Evolutionary conservation across 805 yeast species (phyloP), one percentile per base, ranked within the genome.

Genomic region (Myxozyma neotropica): DNA sequence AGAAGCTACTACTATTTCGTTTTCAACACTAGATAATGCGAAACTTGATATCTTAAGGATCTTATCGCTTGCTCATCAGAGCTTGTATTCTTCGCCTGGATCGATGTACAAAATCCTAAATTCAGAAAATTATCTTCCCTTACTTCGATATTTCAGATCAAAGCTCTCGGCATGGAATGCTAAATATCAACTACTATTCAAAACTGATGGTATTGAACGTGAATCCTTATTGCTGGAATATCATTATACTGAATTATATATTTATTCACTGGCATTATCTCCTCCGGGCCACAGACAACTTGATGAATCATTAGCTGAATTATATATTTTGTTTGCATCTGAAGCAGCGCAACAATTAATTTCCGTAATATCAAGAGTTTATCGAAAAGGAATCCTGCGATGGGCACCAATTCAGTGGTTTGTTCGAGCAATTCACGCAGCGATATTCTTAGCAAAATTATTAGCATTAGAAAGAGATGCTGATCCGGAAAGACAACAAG

Each of bases 381-480:
- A 86, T 67, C 66, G 62, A 13, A 74, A 87, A 59, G 82, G 81
- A 59, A 74, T 86, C 77, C 74, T 90, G 55, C 78, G 84, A 58
- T 87, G 80, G 69, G 89, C 91, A 85, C 97, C 98, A 0, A 91
- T 90, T n/a, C 77, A 96, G 63, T 91, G 97, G 96, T 85, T 88
- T 5, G 87, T 89, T 0, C 79, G 96, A 53, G 84, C 90, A 27
- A 91, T 92, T 21, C 83, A 93, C 67, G 89, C 97, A 0, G 90
- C 90, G 12, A 94, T 96, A 1, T 92, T 91, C 71, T 81, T 93
- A 54, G 94, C 93, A 13, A 93, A 92, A 73, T 88, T 95, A 69
- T 84, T 89, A 29, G 61, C 73, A 39, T 60, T 73, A 38, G 65
- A 65, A 4, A 66, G 64, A 4, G 53, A 47, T 12, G 71, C 26